phyloP scores from a whole-genome alignment of 169 alveolate species.

The Perkinsus marinus region DNA sequence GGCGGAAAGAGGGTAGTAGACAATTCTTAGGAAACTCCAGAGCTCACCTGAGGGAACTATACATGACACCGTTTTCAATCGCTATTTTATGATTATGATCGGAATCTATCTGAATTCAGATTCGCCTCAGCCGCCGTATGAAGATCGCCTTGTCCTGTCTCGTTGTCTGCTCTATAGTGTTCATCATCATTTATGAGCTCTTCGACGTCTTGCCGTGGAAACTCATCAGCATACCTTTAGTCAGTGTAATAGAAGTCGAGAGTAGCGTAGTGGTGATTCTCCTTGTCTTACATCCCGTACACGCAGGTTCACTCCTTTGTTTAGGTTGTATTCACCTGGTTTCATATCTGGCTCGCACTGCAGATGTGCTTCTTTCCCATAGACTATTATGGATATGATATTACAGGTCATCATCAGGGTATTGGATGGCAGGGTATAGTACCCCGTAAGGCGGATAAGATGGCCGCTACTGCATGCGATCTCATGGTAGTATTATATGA shows the following conservation, averaged over 20 bases:
- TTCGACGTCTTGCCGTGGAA: background rate
- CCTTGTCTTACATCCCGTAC: no score
- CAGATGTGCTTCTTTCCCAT: slow-evolving; percentile 10
- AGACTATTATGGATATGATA: background rate
- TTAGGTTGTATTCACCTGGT: background rate
- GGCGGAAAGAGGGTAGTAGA: background rate
- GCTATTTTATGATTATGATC: no score
- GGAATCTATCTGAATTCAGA: background rate
- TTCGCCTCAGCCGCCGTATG: background rate
- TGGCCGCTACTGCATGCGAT: background rate
- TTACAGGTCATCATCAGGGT: background rate
- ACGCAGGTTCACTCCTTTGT: background rate
- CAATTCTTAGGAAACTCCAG: no score
- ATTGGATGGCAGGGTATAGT: slow-evolving; percentile 7
- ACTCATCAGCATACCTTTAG: background rate
- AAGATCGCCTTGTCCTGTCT: background rate
- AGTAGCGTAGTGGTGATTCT: no score
- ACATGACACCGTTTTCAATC: no score
- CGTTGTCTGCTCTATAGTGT: background rate
- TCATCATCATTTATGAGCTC: background rate
- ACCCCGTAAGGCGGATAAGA: background rate
- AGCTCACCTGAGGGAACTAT: no score
- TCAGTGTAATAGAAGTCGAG: background rate
- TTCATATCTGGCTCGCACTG: background rate
- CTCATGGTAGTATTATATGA: background rate